Conservation (phyloP, 345 rosid species). For the Carallia brachiata region DNA sequence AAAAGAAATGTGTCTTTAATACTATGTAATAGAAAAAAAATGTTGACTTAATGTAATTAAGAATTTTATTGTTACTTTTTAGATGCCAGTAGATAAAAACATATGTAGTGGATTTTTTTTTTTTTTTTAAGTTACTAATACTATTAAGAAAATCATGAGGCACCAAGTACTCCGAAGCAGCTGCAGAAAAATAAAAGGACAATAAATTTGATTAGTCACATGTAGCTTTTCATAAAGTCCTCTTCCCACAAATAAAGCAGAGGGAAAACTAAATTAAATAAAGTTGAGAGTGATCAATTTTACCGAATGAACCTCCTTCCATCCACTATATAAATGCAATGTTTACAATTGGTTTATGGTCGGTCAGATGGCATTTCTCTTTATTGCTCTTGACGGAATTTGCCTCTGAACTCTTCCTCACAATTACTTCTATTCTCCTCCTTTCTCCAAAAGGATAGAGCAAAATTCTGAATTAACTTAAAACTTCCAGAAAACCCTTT, state of each 20-base stretch:
- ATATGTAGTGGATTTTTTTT: no score
- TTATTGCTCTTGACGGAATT: neutral
- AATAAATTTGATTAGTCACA: neutral
- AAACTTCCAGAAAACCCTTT: neutral
- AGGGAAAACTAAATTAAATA: neutral
- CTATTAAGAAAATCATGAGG: no score
- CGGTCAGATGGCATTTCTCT: slow-evolving; percentile 29
- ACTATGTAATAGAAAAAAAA: no score
- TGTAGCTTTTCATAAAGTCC: slow-evolving; percentile 17
- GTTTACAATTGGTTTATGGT: slow-evolving; percentile 22
- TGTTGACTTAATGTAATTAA: no score
- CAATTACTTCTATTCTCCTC: neutral
- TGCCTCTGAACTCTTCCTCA: slow-evolving; percentile 15
- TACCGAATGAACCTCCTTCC: slow-evolving; percentile 14
- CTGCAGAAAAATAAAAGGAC: neutral
- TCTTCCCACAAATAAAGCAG: neutral
- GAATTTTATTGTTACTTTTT: no score
- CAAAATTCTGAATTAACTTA: neutral
- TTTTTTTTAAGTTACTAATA: no score
- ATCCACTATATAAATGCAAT: slow-evolving; percentile 24
- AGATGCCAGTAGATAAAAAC: no score
- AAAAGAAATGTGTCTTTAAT: no score
- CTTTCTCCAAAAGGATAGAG: neutral
- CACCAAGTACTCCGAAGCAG: no score
- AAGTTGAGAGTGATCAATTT: slow-evolving; percentile 15